Base-by-base conservation (phyloP, 768 basidiomycete genomes). In the Dacryopinax spathularia region DNA sequence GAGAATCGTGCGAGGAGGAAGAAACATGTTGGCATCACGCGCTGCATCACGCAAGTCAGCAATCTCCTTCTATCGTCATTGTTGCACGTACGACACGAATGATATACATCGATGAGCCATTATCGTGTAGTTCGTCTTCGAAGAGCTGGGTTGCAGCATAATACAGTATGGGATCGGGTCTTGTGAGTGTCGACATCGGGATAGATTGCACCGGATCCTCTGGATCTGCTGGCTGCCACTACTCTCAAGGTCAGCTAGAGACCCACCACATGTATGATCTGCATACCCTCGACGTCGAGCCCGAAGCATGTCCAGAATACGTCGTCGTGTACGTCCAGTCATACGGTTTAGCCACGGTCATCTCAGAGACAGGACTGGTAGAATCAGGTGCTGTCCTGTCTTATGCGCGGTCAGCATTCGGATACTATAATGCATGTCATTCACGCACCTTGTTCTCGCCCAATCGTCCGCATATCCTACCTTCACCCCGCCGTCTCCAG, bases 301-400 rank as follows among this genome's bases (percentile, higher is more conserved):
- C 67, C n/a, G 65, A 35, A 35, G 35, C 68, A 67, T 87, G 84
- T 0, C 95, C 96, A 0, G 84, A 69, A 68, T 97, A 93, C 2
- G 81, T 84, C 1, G 92, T 90, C 1, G 94, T 96, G 73, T 96
- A 98, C 12, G 96, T 99, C 96, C 96, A 98, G 71, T 99, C 96
- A 73, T 90, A 97, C 0, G 87, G 88, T 68, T 94, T 96, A 7
- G 91, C 87, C 0, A 80, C 71, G 22, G 85, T 82, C 4, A 88
- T 88, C 66, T 80, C 73, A 2, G 89, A 88, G 76, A 89, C 82
- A 0, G 86, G 83, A 13, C 83, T 73, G 39, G 72, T 73, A 15
- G 89, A 85, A 25, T 79, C 77, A 0, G 88, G 81, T 62, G 81
- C 83, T 69, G 85, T 88, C 69, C 89, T 90, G 34, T 60, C 35